Conservation (phyloP, 1,284 basidiomycete species). For the Ustilago curta region DNA sequence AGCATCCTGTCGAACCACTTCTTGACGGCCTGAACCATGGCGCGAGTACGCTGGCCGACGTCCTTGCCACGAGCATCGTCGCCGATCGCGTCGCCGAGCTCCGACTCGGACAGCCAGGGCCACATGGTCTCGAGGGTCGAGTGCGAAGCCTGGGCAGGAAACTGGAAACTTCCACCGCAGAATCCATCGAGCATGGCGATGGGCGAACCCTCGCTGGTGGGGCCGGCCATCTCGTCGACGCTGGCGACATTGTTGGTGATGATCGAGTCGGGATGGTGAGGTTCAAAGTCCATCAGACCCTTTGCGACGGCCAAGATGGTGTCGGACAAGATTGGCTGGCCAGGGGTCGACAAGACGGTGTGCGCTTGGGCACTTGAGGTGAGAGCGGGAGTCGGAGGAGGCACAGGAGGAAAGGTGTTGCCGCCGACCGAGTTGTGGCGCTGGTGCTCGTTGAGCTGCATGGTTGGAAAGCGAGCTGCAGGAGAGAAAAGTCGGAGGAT, state of each 20-base stretch:
- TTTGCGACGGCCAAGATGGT: background rate
- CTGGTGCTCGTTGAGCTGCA: slow-evolving; percentile 2
- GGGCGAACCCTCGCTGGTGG: background rate
- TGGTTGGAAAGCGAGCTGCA: background rate
- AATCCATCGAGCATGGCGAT: background rate
- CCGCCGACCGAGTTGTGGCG: background rate
- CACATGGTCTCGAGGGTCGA: background rate
- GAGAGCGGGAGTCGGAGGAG: slow-evolving; percentile 2
- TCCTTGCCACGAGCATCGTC: background rate
- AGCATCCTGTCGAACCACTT: background rate
- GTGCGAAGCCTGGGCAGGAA: background rate
- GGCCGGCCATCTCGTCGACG: too few relatives aligned
- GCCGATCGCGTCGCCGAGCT: background rate
- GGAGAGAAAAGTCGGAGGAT: background rate
- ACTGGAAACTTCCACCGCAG: background rate
- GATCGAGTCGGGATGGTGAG: background rate
- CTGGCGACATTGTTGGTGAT: background rate
- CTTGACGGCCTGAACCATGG: background rate
- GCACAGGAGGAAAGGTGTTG: background rate
- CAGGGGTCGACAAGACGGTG: background rate
- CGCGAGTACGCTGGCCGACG: background rate
- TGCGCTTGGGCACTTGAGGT: background rate
- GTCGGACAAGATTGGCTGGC: background rate
- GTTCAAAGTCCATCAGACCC: background rate
- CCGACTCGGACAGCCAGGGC: background rate